These are phyloP conservation scores for Phanerochaete sordida DNA, from an alignment of 768 basidiomycete genomes.

Conservation along the genomic window DNA sequence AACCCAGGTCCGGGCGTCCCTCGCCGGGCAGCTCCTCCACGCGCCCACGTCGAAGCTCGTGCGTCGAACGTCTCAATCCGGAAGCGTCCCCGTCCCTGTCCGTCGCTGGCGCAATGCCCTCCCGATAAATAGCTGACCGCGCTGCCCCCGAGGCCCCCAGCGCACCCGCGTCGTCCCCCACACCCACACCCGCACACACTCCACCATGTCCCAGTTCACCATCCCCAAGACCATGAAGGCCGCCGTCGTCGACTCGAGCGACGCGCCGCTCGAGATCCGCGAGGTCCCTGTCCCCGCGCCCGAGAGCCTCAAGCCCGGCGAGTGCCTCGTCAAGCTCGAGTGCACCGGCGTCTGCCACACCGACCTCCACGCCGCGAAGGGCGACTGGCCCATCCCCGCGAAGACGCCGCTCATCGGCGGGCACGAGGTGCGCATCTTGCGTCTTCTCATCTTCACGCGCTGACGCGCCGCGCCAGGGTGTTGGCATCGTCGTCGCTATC, in stretches of 20 bases:
- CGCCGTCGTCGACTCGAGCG: slow-evolving; percentile 32
- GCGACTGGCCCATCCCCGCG: slow-evolving; percentile 79
- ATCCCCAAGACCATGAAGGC: slow-evolving; percentile 43
- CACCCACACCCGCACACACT: background rate
- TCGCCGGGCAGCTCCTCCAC: background rate
- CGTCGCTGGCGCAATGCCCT: background rate
- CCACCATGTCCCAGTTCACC: slow-evolving; percentile 21
- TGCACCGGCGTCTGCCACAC: slow-evolving; percentile 87
- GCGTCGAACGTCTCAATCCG: background rate
- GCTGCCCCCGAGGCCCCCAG: background rate
- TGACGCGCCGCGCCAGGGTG: slow-evolving; percentile 48
- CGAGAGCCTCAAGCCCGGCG: slow-evolving; percentile 56
- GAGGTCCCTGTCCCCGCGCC: slow-evolving; percentile 57
- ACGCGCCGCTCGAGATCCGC: slow-evolving; percentile 29
- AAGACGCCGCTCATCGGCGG: slow-evolving; percentile 72
- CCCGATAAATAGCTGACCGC: background rate
- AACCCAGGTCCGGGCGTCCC: background rate
- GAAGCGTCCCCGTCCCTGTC: background rate
- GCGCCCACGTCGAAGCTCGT: no score
- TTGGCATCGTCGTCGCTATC: slow-evolving; percentile 78
- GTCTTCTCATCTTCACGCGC: background rate
- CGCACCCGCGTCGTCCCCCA: background rate
- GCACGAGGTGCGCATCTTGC: slow-evolving; percentile 37
- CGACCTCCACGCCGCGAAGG: slow-evolving; percentile 70
- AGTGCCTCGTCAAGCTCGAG: slow-evolving; percentile 73